Evolutionary conservation across 1,139 yeast genomes (phyloP).

Genomic region (Lodderomyces parapsilosis): DNA sequence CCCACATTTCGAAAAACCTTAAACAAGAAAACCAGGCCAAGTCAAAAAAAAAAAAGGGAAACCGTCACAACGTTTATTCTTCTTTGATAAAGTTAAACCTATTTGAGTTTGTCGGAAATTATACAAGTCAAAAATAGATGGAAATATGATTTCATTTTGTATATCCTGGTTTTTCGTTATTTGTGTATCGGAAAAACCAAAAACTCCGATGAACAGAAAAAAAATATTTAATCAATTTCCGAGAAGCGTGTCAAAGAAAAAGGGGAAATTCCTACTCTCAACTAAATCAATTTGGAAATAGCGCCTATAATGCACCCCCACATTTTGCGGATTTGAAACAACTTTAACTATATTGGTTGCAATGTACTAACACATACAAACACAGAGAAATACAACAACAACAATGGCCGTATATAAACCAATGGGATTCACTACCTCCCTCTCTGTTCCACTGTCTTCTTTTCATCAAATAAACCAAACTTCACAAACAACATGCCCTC

Average conservation of each 20-base stretch:
- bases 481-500: slow-evolving; percentile 3
- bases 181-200: background rate
- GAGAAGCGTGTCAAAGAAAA: background rate
- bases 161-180: too few species aligned
- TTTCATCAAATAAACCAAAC: background rate
- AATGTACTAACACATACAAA: background rate
- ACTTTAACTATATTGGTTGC: background rate
- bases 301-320: slow-evolving; percentile 1
- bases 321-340: background rate
- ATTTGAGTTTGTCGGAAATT: background rate
- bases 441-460: background rate
- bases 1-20: slow-evolving; percentile 1
- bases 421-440: background rate
- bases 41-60: too few species aligned
- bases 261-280: too few species aligned
- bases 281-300: too few species aligned
- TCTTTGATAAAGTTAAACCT: too few species aligned
- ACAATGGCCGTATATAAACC: background rate
- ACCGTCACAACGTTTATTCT: too few species aligned
- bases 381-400: too few species aligned
- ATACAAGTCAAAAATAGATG: background rate
- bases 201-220: background rate
- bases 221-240: background rate
- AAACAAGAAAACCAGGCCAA: background rate
- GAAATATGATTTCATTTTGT: background rate